These are phyloP conservation scores for Yamadazyma mexicana DNA, from an alignment of 1,139 yeast species.

Conservation along the genomic window DNA sequence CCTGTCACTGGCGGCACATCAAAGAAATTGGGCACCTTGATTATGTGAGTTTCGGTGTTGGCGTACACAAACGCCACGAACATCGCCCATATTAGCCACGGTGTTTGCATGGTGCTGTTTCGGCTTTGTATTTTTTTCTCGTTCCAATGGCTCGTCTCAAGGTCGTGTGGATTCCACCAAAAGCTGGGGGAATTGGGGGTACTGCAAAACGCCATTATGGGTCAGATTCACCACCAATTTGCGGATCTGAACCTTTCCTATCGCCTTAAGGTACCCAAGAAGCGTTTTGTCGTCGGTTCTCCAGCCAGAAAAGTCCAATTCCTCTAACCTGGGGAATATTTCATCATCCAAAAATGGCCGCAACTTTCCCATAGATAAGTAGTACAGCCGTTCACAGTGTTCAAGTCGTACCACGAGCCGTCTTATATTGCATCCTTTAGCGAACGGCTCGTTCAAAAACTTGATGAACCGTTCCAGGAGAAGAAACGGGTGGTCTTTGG, in stretches of 20 bases:
- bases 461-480: slow-evolving; percentile 38
- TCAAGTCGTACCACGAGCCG: slow-evolving; percentile 19
- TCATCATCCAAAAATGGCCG: slow-evolving; percentile 15
- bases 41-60: slow-evolving; percentile 39
- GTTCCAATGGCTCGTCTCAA: background rate
- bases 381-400: slow-evolving; percentile 10
- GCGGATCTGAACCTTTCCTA: background rate
- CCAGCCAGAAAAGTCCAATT: slow-evolving; percentile 28
- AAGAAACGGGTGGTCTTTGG: slow-evolving; percentile 31
- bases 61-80: slow-evolving; percentile 17
- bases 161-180: slow-evolving; percentile 2
- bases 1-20: slow-evolving; percentile 23
- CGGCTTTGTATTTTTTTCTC: background rate
- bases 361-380: slow-evolving; percentile 18
- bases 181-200: background rate
- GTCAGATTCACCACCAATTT: slow-evolving; percentile 1
- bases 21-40: slow-evolving; percentile 37
- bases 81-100: background rate
- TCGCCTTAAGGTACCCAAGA: slow-evolving; percentile 1
- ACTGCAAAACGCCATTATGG: background rate
- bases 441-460: slow-evolving; percentile 25
- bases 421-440: slow-evolving; percentile 17
- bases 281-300: slow-evolving; percentile 7
- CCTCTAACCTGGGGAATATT: slow-evolving; percentile 21
- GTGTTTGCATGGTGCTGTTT: background rate